Conservation (phyloP, 371 early-diverging fungal species). For the Mortierella sp. region DNA sequence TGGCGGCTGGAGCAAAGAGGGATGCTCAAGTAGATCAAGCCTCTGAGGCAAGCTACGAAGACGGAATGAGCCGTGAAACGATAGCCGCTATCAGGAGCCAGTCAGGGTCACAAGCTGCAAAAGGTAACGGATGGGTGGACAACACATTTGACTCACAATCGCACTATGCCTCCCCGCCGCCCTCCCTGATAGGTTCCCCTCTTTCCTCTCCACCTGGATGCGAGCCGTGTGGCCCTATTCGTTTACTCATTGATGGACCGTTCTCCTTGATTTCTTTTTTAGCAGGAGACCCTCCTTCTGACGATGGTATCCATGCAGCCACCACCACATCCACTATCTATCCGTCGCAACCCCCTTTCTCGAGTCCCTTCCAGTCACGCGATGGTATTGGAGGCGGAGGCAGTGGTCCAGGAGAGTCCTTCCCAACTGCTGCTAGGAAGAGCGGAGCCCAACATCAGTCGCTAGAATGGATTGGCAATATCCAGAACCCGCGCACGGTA, state of each 20-base stretch:
- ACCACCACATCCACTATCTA: slow-evolving; percentile 17
- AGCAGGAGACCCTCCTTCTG: slow-evolving; percentile 26
- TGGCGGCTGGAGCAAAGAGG: slow-evolving; percentile 1
- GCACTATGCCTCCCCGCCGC: background rate
- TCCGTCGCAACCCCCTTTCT: slow-evolving; percentile 30
- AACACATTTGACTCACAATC: background rate
- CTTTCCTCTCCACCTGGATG: background rate
- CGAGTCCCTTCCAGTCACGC: slow-evolving; percentile 22
- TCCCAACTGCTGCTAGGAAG: slow-evolving; percentile 6
- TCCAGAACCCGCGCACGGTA: slow-evolving; percentile 46
- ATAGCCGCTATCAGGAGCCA: background rate
- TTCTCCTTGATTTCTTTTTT: background rate
- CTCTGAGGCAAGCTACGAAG: slow-evolving; percentile 6
- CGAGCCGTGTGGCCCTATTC: too few species aligned
- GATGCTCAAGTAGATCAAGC: slow-evolving; percentile 8
- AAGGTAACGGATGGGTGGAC: slow-evolving; percentile 8
- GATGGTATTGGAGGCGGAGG: slow-evolving; percentile 32
- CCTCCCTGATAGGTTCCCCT: background rate
- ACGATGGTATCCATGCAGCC: slow-evolving; percentile 20
- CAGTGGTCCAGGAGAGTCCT: slow-evolving; percentile 13
- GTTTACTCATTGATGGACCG: background rate
- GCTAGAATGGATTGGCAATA: slow-evolving; percentile 46
- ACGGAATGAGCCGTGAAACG: slow-evolving; percentile 12
- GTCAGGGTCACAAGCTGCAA: slow-evolving; percentile 21
- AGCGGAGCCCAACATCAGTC: slow-evolving; percentile 5